These are phyloP conservation scores for Priceomyces fermenticarens DNA, from an alignment of 805 yeast species.

Conservation along the genomic window DNA sequence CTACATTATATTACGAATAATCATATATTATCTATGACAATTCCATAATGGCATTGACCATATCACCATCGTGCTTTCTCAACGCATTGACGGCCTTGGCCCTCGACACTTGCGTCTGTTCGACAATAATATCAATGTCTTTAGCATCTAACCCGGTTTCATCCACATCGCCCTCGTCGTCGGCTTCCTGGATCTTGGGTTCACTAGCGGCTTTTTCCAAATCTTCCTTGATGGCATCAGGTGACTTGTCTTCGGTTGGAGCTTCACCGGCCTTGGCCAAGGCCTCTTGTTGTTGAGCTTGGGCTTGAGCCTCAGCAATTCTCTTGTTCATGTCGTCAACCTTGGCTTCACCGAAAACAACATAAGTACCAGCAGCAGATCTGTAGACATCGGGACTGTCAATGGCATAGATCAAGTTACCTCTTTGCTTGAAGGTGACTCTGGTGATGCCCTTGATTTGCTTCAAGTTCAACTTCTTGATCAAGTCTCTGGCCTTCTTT, in stretches of 20 bases:
- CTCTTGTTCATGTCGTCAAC: slow-evolving; percentile 90
- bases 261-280: slow-evolving; percentile 43
- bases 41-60: slow-evolving; percentile 95
- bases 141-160: slow-evolving; percentile 78
- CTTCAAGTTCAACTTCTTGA: slow-evolving; percentile 85
- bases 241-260: slow-evolving; percentile 53
- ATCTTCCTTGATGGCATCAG: slow-evolving; percentile 80
- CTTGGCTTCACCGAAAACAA: slow-evolving; percentile 97
- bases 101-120: slow-evolving; percentile 88
- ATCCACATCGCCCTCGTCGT: slow-evolving; percentile 74
- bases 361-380: slow-evolving; percentile 89
- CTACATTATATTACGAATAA: neutral
- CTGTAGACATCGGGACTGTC: slow-evolving; percentile 94
- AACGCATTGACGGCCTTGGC: slow-evolving; percentile 90
- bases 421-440: slow-evolving; percentile 93
- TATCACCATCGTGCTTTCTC: slow-evolving; percentile 84
- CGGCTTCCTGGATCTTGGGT: slow-evolving; percentile 43
- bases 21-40: slow-evolving; percentile 35
- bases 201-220: slow-evolving; percentile 63
- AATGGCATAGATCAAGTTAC: slow-evolving; percentile 87
- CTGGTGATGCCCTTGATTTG: slow-evolving; percentile 89
- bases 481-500: slow-evolving; percentile 90
- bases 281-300: slow-evolving; percentile 55
- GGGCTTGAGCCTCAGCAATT: slow-evolving; percentile 79
- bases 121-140: slow-evolving; percentile 82